Percentiles rank a stretch among this genome's conserved stretches.
These are phyloP conservation scores for Picea sitchensis DNA, from an alignment of 75 land plant genomes.

Conservation along the genomic window DNA sequence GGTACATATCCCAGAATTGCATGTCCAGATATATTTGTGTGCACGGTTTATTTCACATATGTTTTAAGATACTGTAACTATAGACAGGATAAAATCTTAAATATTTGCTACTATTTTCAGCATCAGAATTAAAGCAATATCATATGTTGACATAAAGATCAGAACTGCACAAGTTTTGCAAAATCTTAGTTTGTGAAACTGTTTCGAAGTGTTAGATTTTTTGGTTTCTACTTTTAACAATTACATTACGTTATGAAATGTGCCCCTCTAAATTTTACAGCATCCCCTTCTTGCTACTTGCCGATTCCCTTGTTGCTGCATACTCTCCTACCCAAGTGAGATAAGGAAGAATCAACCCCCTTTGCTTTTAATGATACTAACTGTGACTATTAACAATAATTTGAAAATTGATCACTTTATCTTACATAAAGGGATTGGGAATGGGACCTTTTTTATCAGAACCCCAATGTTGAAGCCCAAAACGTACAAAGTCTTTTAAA, in stretches of 20 bases:
- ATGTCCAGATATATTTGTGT: neutral
- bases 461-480: slow-evolving; percentile 98
- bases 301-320: neutral
- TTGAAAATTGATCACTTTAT: neutral
- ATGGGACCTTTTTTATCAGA: slow-evolving; percentile 89
- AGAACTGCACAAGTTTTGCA: neutral
- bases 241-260: neutral
- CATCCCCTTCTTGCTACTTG: neutral
- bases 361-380: neutral
- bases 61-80: neutral
- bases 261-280: neutral
- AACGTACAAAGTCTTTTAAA: slow-evolving; percentile 73
- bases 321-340: neutral
- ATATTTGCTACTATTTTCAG: neutral
- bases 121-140: neutral
- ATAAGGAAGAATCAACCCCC: neutral
- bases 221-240: neutral
- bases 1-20: neutral
- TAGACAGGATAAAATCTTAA: neutral
- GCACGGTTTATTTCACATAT: neutral
- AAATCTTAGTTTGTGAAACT: neutral
- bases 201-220: neutral
- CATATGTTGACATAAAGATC: neutral
- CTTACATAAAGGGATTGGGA: neutral
- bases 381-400: neutral